Conservation (phyloP, 495 filamentous ascomycete species). For the Chaetomium cochliodes region DNA sequence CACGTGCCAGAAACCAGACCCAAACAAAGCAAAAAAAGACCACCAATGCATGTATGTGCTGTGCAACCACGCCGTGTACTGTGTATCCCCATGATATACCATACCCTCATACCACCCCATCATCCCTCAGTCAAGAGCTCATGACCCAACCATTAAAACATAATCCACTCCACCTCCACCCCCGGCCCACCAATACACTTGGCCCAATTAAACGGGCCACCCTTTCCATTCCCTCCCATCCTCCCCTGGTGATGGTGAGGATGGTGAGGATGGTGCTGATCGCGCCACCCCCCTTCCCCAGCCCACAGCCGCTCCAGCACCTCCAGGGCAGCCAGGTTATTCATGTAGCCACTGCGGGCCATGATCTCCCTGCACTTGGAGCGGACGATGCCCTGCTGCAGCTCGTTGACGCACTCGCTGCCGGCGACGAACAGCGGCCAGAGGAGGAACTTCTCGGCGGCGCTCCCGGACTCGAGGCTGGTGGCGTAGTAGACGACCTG, state of each 20-base stretch:
- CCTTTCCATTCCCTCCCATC: constrained; percentile 22
- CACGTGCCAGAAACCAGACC: neutral
- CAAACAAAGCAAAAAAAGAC: neutral
- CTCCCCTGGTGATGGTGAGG: neutral
- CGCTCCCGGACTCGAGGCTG: constrained; percentile 63
- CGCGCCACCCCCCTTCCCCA: constrained; percentile 42
- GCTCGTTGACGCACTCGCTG: constrained; percentile 82
- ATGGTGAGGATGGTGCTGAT: constrained; percentile 13
- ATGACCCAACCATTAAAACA: constrained; percentile 55
- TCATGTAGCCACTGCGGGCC: constrained; percentile 84
- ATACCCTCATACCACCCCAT: neutral
- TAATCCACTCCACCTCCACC: constrained; percentile 81
- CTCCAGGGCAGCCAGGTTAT: constrained; percentile 83
- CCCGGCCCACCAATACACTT: constrained; percentile 65
- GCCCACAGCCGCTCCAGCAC: constrained; percentile 83
- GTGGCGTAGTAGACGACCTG: constrained; percentile 79
- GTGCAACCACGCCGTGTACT: neutral
- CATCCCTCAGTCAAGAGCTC: neutral
- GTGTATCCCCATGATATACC: neutral
- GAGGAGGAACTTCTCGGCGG: constrained; percentile 80
- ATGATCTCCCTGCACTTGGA: constrained; percentile 81
- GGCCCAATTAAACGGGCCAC: constrained; percentile 69
- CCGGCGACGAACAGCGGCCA: constrained; percentile 94
- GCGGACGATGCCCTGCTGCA: constrained; percentile 74
- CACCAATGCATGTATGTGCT: neutral